phyloP scores from a whole-genome alignment of 805 yeast species.

The Barnettozyma californica region DNA sequence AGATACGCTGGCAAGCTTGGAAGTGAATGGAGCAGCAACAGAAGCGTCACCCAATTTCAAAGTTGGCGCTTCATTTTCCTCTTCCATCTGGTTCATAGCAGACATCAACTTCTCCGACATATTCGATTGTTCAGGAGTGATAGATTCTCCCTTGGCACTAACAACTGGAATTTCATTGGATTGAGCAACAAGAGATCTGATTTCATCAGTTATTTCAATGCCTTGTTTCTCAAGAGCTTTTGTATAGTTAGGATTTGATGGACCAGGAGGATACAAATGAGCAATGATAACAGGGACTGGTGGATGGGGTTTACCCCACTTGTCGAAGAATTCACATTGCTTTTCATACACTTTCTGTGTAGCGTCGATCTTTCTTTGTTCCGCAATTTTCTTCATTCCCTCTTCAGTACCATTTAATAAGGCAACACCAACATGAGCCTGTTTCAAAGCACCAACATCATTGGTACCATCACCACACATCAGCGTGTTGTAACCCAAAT shows the following conservation, averaged over 20 bases:
- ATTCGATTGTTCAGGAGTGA: constrained; percentile 34
- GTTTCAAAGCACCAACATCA: constrained; percentile 98
- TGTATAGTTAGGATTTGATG: constrained; percentile 80
- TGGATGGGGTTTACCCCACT: constrained; percentile 82
- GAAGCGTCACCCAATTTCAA: constrained; percentile 97
- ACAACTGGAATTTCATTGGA: constrained; percentile 35
- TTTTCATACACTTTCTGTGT: constrained; percentile 69
- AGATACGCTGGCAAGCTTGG: constrained; percentile 85
- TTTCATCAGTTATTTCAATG: constrained; percentile 69
- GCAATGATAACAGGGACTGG: constrained; percentile 86
- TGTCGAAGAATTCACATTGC: constrained; percentile 70
- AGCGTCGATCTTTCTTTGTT: constrained; percentile 64
- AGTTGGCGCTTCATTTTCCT: constrained; percentile 78
- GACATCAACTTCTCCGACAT: constrained; percentile 64
- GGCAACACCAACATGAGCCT: constrained; percentile 98
- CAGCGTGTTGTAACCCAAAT: constrained; percentile 84
- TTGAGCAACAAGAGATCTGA: constrained; percentile 54
- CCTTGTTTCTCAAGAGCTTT: constrained; percentile 84
- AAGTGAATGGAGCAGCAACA: constrained; percentile 98
- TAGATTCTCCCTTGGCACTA: constrained; percentile 26
- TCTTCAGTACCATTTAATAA: constrained; percentile 94
- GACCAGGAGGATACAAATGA: constrained; percentile 95
- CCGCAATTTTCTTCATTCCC: constrained; percentile 83
- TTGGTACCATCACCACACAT: constrained; percentile 99
- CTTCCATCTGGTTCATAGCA: constrained; percentile 49